Evolutionary conservation across 768 basidiomycete genomes (phyloP), one percentile per base, ranked within the genome.

Genomic region (Ramaria sp.): DNA sequence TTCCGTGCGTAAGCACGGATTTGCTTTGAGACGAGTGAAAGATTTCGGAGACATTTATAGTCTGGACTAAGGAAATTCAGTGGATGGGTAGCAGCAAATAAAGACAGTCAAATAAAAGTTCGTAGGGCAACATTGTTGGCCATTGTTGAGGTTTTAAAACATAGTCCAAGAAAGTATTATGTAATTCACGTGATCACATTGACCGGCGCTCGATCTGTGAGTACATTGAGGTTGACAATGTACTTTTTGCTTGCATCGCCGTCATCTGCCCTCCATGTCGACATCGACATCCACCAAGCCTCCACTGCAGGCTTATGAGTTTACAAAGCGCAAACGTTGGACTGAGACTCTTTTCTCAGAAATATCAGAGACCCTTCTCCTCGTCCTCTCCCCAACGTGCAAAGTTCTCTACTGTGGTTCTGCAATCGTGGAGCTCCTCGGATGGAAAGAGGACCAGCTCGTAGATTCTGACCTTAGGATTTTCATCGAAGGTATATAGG

Each of bases 321-420:
- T 92, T 67, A 89, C 88, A 0, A 90, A 88, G 65, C 74, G 90
- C 56, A 91, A 91, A 67, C 78, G 84, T 55, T 93, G 91, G 91
- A 84, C 83, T 17, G 90, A 92, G 67, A 73, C 93, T 13, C 74
- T 91, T 24, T 70, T 87, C 58, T 76, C 81, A 1, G 91, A 91
- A 66, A 77, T 90, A 31, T 80, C 85, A 31, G 90, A 90, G 59
- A 81, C 78, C 17, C 75, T 88, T 65, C 71, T 80, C 34, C 74
- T 93, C 63, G 72, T 91, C 46, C 74, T 90, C 58, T 88, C 84
- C 27, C 70, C 70, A n/a, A 64, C 75, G 9, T 78, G 77, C 63
- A 80, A 77, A 60, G 76, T 91, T 31, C 75, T 86, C 59, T 89
- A 82, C 67, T 88, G 84, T 65, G 80, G 81, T 38, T 75, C 78